These are phyloP conservation scores for Pythium grandisporangium DNA, from an alignment of 352 stramenopile genomes.

Conservation along the genomic window DNA sequence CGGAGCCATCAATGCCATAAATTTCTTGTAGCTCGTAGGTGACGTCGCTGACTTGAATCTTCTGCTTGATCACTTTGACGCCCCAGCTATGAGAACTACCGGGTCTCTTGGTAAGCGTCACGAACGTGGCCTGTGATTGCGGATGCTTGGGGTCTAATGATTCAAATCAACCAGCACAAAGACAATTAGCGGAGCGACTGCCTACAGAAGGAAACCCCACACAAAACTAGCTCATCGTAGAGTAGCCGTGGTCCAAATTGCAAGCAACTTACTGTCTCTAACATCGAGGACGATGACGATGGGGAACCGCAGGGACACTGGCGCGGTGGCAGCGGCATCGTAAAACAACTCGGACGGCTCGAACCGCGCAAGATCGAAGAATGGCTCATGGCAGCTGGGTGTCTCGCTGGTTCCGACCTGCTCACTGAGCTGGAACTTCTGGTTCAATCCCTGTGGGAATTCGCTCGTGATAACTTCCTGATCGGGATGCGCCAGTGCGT, in stretches of 20 bases:
- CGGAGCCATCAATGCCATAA: conserved; percentile 74
- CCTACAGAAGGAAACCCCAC: too few species aligned
- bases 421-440: conserved; percentile 31
- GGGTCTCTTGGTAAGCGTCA: conserved; percentile 46
- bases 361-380: conserved; percentile 31
- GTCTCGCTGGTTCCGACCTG: conserved; percentile 7
- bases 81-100: conserved; percentile 30
- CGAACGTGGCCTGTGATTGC: conserved; percentile 78
- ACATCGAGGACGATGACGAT: conserved; percentile 69
- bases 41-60: conserved; percentile 56
- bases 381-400: too few species aligned
- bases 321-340: conserved; percentile 5
- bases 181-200: too few species aligned
- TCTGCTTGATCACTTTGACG: conserved; percentile 81
- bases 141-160: conserved; percentile 15
- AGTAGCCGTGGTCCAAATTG: too few species aligned
- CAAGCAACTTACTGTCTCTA: conserved; percentile 20
- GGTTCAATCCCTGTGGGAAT: conserved; percentile 37
- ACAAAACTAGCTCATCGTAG: too few species aligned
- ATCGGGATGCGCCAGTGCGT: conserved; percentile 34
- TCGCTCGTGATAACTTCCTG: conserved; percentile 27
- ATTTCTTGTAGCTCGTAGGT: conserved; percentile 86
- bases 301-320: conserved; percentile 33
- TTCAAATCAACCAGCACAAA: too few species aligned
- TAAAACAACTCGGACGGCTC: conserved; percentile 31